These are phyloP conservation scores for Miscanthus sacchariflorus DNA, from an alignment of 202 grass and related monocot species.

Conservation along the genomic window DNA sequence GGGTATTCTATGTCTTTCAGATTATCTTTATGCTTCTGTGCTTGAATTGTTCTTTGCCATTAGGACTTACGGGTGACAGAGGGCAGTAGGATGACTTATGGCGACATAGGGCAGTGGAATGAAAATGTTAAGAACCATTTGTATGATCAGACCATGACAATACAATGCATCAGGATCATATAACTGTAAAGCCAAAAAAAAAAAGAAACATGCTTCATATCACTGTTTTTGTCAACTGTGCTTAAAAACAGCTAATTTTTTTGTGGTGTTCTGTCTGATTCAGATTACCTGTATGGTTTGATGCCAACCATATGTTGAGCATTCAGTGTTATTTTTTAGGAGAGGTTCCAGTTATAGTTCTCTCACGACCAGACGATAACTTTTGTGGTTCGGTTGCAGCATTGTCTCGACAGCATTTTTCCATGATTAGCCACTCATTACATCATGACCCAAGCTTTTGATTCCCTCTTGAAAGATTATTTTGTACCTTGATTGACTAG, in stretches of 20 bases:
- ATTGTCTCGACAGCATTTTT: background rate
- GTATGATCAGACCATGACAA: background rate
- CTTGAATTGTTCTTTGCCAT: background rate
- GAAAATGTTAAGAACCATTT: slow-evolving; percentile 9
- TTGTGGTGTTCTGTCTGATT: slow-evolving; percentile 11
- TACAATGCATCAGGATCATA: background rate
- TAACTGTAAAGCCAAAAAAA: background rate
- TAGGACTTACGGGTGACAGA: background rate
- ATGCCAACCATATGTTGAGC: background rate
- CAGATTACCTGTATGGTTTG: background rate
- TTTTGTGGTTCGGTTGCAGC: background rate
- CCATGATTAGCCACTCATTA: background rate
- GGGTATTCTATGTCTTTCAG: background rate
- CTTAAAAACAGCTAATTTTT: background rate
- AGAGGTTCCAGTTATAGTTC: background rate
- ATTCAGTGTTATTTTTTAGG: background rate
- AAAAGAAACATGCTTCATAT: background rate
- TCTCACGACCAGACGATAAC: background rate
- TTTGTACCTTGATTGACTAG: background rate
- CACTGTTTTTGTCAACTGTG: background rate
- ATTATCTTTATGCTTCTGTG: background rate
- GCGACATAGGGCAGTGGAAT: background rate
- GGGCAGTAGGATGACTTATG: background rate
- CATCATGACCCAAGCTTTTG: background rate
- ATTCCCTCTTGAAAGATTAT: background rate